Base-by-base conservation (phyloP, 169 alveolate genomes). In the Plasmodium adleri region DNA sequence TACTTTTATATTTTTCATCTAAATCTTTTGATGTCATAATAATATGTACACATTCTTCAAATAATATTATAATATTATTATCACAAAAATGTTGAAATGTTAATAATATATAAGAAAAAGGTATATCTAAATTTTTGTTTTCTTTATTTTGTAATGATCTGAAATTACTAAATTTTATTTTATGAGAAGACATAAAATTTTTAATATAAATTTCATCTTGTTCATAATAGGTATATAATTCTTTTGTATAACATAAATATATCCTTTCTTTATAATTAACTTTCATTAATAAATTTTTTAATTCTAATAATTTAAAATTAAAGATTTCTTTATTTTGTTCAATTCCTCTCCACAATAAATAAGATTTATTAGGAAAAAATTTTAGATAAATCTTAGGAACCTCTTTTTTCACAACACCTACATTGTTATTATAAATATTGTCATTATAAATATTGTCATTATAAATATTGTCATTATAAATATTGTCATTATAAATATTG, bases 311-410 rank as follows among this genome's bases (percentile, higher is more conserved):
- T 72, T 72, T 72, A 72, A 47, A 72, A 72, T 72, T 72, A 72
- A 72, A 72, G 39, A 47, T 15, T 72, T 72, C 83, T 22, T 15
- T 72, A 4, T 72, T 72, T 12, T 47, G n/a, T 49, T 72, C 83
- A 7, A 72, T 72, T 13, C 83, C 83, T 72, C 83, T 72, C 83
- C 83, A 72, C 13, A 72, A 45, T 59, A 72, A 47, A 47, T 72
- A 72, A 32, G 83, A 72, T 50, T 72, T 72, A 59, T 72, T 72
- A 72, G 83, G 20, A 72, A 72, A 72, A 72, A 72, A 72, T 72
- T 72, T 72, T 8, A 72, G 5, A 8, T 72, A 32, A 26, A 72
- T 50, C 13, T 17, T 72, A 20, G 83, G 83, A 9, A 72, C 52
- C 10, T 49, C 43, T 32, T 15, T 72, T 47, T 10, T 59, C 52